phyloP scores from a whole-genome alignment of 2,329 filamentous ascomycete genomes.

The Beauveria brongniartii region DNA sequence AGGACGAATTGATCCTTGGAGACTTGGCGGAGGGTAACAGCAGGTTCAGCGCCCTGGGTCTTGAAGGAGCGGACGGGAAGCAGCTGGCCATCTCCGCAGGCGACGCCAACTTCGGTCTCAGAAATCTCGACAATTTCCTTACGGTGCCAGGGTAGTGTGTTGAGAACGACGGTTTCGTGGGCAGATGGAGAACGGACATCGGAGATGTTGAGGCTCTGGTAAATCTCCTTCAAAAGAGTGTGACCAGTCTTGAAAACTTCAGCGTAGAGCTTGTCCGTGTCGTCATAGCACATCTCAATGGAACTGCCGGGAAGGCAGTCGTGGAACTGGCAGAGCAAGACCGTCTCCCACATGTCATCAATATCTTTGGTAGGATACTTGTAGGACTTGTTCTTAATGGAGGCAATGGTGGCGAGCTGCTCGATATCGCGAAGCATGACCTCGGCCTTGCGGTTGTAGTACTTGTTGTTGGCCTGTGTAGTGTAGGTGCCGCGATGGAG shows the following conservation, averaged over 20 bases:
- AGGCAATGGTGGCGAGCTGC: constrained; percentile 77
- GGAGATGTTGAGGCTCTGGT: constrained; percentile 57
- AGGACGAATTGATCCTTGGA: constrained; percentile 63
- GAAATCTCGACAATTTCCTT: constrained; percentile 63
- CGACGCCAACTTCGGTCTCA: constrained; percentile 42
- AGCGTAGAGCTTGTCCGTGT: constrained; percentile 83
- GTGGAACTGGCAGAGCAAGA: constrained; percentile 92
- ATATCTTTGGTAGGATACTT: constrained; percentile 92
- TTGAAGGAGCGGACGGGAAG: constrained; percentile 44
- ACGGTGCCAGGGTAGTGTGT: constrained; percentile 81
- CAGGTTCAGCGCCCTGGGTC: constrained; percentile 32
- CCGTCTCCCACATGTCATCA: constrained; percentile 90
- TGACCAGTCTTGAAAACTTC: constrained; percentile 72
- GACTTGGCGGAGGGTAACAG: constrained; percentile 44
- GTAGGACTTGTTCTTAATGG: constrained; percentile 63
- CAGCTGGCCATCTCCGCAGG: constrained; percentile 47
- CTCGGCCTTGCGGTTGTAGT: constrained; percentile 82
- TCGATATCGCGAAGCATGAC: constrained; percentile 81
- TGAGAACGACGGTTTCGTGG: constrained; percentile 57
- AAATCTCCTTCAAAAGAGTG: constrained; percentile 61
- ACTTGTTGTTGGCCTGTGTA: constrained; percentile 95
- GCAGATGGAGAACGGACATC: constrained; percentile 31
- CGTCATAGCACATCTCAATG: constrained; percentile 97
- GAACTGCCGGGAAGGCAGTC: constrained; percentile 91
- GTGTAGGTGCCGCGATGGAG: constrained; percentile 96